These are phyloP conservation scores for Herpotrichia juniperi DNA, from an alignment of 2,329 filamentous ascomycete species.

Conservation along the genomic window DNA sequence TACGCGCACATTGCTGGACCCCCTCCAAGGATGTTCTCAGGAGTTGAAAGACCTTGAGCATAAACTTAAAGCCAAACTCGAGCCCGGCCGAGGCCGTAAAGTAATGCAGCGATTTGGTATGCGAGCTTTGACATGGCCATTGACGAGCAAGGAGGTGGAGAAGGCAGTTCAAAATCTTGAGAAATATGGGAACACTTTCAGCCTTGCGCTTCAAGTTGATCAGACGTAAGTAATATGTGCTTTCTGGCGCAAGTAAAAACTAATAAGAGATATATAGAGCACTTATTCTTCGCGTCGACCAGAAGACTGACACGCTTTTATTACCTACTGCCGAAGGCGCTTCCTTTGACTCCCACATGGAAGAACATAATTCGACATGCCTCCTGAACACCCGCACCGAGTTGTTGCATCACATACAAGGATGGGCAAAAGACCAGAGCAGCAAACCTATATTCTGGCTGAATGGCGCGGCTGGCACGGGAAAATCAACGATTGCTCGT, in stretches of 20 bases:
- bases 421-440: slow-evolving; percentile 21
- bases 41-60: too few species aligned
- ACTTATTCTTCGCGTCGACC: too few species aligned
- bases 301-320: too few species aligned
- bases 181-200: slow-evolving; percentile 27
- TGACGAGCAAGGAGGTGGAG: slow-evolving; percentile 39
- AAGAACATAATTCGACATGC: slow-evolving; percentile 25
- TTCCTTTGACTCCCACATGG: slow-evolving; percentile 25
- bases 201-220: slow-evolving; percentile 34
- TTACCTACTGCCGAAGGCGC: too few species aligned
- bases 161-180: slow-evolving; percentile 20
- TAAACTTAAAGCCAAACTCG: slow-evolving; percentile 4
- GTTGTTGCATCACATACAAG: slow-evolving; percentile 24
- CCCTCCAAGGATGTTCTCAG: slow-evolving; percentile 5
- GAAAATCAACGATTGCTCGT: slow-evolving; percentile 40
- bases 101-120: slow-evolving; percentile 32
- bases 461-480: too few species aligned
- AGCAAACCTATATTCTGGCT: slow-evolving; percentile 38
- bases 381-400: slow-evolving; percentile 27
- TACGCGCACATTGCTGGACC: slow-evolving; percentile 20
- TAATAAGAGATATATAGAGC: too few species aligned
- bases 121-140: slow-evolving; percentile 46
- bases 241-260: too few species aligned
- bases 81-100: slow-evolving; percentile 15
- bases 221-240: too few species aligned